phyloP scores from a whole-genome alignment of 1,284 basidiomycete genomes.

The Apiotrichum gamsii region DNA sequence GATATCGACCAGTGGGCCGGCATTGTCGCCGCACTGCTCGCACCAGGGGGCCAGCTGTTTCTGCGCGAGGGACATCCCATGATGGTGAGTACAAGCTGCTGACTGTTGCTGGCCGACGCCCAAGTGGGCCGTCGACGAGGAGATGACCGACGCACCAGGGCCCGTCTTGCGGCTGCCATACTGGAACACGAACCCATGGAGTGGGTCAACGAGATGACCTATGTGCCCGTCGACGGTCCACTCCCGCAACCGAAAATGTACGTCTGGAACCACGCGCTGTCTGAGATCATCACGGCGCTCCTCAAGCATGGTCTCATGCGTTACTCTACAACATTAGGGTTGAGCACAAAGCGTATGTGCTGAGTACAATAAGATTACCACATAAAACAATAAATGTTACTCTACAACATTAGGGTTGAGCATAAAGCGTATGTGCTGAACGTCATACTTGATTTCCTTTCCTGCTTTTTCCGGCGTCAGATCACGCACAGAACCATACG shows the following conservation, averaged over 20 bases:
- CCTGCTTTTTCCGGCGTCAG: no score
- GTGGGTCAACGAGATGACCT: not conserved
- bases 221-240: not conserved
- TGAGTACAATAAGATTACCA: no score
- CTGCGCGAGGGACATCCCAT: slow-evolving; percentile 7
- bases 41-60: slow-evolving; percentile 1
- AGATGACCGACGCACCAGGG: not conserved
- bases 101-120: no score
- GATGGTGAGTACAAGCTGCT: no score
- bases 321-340: no score
- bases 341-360: no score
- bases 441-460: no score
- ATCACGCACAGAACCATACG: no score
- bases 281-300: slow-evolving; percentile 1
- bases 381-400: no score
- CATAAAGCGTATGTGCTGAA: no score
- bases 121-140: slow-evolving; percentile 1
- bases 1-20: not conserved
- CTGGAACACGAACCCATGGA: not conserved
- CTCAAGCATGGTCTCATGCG: not conserved
- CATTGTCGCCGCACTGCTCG: not conserved
- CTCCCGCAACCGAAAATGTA: slow-evolving; percentile 1
- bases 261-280: slow-evolving; percentile 4
- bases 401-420: no score
- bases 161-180: slow-evolving; percentile 3